These are phyloP conservation scores for Jackrogersella minutella DNA, from an alignment of 495 filamentous ascomycete species.

Conservation along the genomic window DNA sequence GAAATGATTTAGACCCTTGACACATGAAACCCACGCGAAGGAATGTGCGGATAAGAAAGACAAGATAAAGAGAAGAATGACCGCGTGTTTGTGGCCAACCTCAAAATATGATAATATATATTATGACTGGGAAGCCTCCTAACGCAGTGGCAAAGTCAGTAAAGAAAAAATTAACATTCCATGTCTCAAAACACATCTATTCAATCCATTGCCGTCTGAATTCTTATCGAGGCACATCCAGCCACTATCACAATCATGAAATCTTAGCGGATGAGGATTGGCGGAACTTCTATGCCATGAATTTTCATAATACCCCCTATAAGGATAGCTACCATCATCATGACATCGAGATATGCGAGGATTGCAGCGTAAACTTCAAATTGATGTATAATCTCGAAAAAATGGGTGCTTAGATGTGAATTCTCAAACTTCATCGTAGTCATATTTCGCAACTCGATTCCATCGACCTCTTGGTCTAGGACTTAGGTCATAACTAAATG, in stretches of 20 bases:
- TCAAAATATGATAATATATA: not conserved
- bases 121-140: not conserved
- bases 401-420: too few relatives aligned
- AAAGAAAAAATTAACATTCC: not conserved
- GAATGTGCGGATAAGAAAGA: constrained; percentile 14
- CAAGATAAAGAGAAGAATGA: not conserved
- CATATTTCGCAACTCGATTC: too few relatives aligned
- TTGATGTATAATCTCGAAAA: too few relatives aligned
- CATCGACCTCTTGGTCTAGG: too few relatives aligned
- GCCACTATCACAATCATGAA: not conserved
- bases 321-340: too few relatives aligned
- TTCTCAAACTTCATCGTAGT: too few relatives aligned
- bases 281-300: not conserved
- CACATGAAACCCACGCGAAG: constrained; percentile 10
- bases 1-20: constrained; percentile 8
- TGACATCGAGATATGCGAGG: too few relatives aligned
- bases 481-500: too few relatives aligned
- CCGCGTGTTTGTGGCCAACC: not conserved
- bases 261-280: not conserved
- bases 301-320: too few relatives aligned
- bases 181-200: constrained; percentile 11
- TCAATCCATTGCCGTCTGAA: not conserved
- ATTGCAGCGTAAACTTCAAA: too few relatives aligned
- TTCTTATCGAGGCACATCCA: not conserved
- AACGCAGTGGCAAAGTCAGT: constrained; percentile 11